Base-by-base conservation (phyloP, 306 rosid genomes). In the Glycine tomentella region DNA sequence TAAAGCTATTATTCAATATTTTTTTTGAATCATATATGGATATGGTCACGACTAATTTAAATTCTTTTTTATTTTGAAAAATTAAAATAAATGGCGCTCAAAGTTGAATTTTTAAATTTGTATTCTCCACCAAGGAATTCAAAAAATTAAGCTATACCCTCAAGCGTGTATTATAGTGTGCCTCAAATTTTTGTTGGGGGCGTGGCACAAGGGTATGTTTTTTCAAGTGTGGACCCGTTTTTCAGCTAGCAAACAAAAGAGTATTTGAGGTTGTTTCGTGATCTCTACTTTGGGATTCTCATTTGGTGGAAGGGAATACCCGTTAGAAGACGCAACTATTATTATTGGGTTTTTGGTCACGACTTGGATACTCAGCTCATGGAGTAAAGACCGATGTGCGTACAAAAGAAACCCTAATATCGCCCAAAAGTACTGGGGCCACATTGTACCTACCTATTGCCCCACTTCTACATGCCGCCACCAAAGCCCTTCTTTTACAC, bases 351-450 rank as follows among this genome's bases (percentile, higher is more conserved):
- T 20, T 83, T 62, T 49, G 74, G 42, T 64, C 14, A 66, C 38
- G 72, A 77, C 69, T 71, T 64, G 56, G 62, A 57, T 46, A 46
- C 64, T 83, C 46, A 10, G 46, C 69, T 8, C 25, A 20, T 20
- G 25, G 38, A 83, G 75, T 49, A 79, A 79, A 84, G 71, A 40
- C 46, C 72, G n/a, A 65, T n/a, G 50, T 55, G 76, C 1, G 36
- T 42, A 36, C 68, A 69, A 48, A 79, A 57, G 74, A 75, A 75
- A 61, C 74, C 87, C 74, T 72, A 64, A 56, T 76, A 50, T 72
- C 71, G 87, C 70, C 59, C 82, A 80, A 80, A 83, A 83, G 85
- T 61, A 11, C 14, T 1, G 83, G 89, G 85, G 38, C 83, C 85
- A 76, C 53, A 9, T 20, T 16, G 53, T 57, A 82, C 89, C 84